Evolutionary conservation across 805 yeast genomes (phyloP), one percentile per base, ranked within the genome.

Genomic region (Starmerella riodocensis): DNA sequence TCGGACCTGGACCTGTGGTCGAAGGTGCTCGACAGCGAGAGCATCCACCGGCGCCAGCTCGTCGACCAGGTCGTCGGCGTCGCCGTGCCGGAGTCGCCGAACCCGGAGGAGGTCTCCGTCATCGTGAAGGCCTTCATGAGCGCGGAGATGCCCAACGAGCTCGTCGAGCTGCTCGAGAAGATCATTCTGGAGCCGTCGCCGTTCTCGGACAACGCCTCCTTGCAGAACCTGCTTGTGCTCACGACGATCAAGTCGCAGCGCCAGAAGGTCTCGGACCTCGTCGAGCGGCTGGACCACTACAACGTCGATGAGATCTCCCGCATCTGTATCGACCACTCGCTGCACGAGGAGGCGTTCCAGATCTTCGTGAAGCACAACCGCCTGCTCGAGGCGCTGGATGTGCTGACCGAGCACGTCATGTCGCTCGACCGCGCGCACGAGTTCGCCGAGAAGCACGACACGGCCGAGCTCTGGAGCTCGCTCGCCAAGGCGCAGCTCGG

Each of bases 111-210:
- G 70, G 57, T 91, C 94, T 67, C 95, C 73, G 60, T 86, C 81
- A 58, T 97, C 73, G 73, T 91, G 94, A 56, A 91, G 73, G 69
- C 98, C 69, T 86, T 91, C 60, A 86, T 91, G 97, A 83, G 81
- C 49, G 91, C 85, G 46, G 93, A 86, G 48, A 69, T 91, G 58
- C 94, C 95, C 35, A 71, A 74, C 47, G 98, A 91, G 64, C 73
- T 91, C 59, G 83, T 91, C 59, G 97, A 88, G 65, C 71, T 91
- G 49, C 70, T 91, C 53, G 98, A 91, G 63, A 91, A 91, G 69
- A 88, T 91, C 56, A 85, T 93, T 48, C 68, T 91, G 53, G 98
- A 91, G 64, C 95, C 97, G 40, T 86, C 97, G 53, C 93, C 96
- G 51, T 91, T 91, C 68, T 84, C 76, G 53, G 97, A 88, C 52